Conservation (phyloP, 2,329 filamentous ascomycete species). For the Epichloe scottii region DNA sequence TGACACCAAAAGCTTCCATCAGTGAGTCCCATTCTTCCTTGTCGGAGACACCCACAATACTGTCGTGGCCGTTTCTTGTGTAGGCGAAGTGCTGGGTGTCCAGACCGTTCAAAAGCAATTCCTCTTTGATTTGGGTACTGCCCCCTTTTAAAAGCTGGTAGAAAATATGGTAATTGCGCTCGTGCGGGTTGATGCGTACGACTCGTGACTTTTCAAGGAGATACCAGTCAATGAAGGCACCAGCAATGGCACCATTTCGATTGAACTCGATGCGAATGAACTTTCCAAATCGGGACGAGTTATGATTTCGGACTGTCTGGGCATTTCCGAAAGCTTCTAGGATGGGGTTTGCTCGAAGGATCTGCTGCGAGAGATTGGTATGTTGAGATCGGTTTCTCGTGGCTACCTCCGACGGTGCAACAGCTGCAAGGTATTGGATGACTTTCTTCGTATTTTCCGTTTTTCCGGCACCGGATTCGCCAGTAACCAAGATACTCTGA, state of each 20-base stretch:
- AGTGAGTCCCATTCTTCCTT: slow-evolving; percentile 78
- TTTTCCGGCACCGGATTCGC: slow-evolving; percentile 95
- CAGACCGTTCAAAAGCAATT: slow-evolving; percentile 62
- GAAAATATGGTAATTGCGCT: slow-evolving; percentile 95
- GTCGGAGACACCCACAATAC: slow-evolving; percentile 83
- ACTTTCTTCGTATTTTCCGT: slow-evolving; percentile 99
- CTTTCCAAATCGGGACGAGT: slow-evolving; percentile 95
- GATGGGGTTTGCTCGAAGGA: slow-evolving; percentile 89
- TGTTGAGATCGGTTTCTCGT: slow-evolving; percentile 49
- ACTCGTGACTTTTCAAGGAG: slow-evolving; percentile 96
- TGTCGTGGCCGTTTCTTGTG: slow-evolving; percentile 81
- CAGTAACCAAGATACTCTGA: slow-evolving; percentile 94
- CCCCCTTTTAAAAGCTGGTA: slow-evolving; percentile 89
- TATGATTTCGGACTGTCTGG: slow-evolving; percentile 95
- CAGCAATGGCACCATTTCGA: slow-evolving; percentile 75
- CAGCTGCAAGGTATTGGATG: slow-evolving; percentile 93
- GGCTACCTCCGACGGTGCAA: slow-evolving; percentile 71
- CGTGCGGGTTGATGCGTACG: slow-evolving; percentile 72
- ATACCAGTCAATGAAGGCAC: slow-evolving; percentile 98
- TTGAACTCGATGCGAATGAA: slow-evolving; percentile 97
- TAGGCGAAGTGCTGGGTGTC: slow-evolving; percentile 84
- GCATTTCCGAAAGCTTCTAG: slow-evolving; percentile 97
- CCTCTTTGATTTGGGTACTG: slow-evolving; percentile 56
- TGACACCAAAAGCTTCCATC: slow-evolving; percentile 85
- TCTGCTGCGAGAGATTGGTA: slow-evolving; percentile 89